Evolutionary conservation across 1,284 basidiomycete genomes (phyloP).

Genomic region (Rugiboletus extremiorientalis): DNA sequence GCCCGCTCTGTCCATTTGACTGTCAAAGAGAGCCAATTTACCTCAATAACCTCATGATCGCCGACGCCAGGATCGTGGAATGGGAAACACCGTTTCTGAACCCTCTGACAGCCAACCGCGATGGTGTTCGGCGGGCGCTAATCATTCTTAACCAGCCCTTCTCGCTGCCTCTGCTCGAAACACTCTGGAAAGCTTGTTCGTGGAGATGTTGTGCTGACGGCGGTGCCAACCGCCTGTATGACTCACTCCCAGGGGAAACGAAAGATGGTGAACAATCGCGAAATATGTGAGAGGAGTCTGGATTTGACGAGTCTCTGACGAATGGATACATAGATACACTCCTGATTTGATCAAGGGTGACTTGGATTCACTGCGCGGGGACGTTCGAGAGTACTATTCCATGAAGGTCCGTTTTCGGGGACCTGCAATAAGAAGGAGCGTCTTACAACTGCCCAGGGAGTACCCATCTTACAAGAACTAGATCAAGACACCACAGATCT

Average conservation of each 20-base stretch:
- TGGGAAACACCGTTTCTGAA: constrained; percentile 43
- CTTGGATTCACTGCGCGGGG: constrained; percentile 81
- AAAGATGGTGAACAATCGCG: constrained; percentile 24
- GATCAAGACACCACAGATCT: constrained; percentile 91
- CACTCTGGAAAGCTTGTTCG: constrained; percentile 67
- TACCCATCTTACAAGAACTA: constrained; percentile 63
- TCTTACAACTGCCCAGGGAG: constrained; percentile 47
- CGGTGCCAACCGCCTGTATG: constrained; percentile 87
- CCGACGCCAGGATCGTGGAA: constrained; percentile 8
- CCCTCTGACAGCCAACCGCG: constrained; percentile 12
- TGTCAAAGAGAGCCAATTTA: neutral
- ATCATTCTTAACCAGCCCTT: constrained; percentile 92
- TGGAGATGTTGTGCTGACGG: constrained; percentile 89
- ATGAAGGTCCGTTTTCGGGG: constrained; percentile 44
- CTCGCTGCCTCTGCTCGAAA: constrained; percentile 56
- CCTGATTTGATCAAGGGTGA: constrained; percentile 94
- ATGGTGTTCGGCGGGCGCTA: constrained; percentile 47
- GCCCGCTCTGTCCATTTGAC: neutral
- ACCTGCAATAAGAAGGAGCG: neutral
- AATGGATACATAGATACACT: constrained; percentile 48
- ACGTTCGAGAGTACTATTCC: constrained; percentile 73
- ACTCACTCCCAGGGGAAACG: constrained; percentile 57
- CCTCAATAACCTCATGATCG: constrained; percentile 8
- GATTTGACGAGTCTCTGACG: neutral
- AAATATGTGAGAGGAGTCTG: constrained; percentile 25